These are phyloP conservation scores for Pleurostoma richardsiae DNA, from an alignment of 2,329 filamentous ascomycete species.

Conservation along the genomic window DNA sequence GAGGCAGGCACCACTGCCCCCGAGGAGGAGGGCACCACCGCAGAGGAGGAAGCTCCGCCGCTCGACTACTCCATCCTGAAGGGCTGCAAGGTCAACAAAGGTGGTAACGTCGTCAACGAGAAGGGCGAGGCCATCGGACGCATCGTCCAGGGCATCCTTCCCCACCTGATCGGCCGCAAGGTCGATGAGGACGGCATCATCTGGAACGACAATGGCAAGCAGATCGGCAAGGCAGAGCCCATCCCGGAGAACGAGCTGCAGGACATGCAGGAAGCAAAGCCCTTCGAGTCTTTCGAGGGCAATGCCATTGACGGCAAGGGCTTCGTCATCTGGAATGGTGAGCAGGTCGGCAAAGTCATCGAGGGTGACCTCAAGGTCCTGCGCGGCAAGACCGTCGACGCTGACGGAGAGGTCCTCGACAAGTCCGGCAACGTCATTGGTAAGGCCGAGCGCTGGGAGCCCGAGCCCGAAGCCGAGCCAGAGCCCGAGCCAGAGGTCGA, in stretches of 20 bases:
- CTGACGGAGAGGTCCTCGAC: constrained; percentile 65
- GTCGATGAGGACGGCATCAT: constrained; percentile 64
- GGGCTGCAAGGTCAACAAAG: constrained; percentile 53
- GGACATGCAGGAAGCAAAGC: constrained; percentile 36
- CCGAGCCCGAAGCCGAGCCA: constrained; percentile 27
- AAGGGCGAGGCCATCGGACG: constrained; percentile 53
- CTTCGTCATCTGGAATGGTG: constrained; percentile 43
- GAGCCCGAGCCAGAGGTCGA: constrained; percentile 49
- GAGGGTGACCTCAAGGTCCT: constrained; percentile 61
- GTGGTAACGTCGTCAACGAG: constrained; percentile 51
- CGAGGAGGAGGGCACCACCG: constrained; percentile 15
- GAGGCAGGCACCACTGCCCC: constrained; percentile 10
- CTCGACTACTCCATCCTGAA: constrained; percentile 46
- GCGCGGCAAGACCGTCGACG: constrained; percentile 60
- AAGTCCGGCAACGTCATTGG: constrained; percentile 63
- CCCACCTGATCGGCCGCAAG: constrained; percentile 59
- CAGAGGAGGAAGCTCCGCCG: constrained; percentile 17
- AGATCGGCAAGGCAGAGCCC: constrained; percentile 63
- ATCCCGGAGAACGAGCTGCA: constrained; percentile 52
- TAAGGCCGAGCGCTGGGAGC: constrained; percentile 64
- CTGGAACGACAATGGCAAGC: constrained; percentile 65
- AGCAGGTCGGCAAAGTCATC: constrained; percentile 54
- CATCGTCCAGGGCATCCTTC: constrained; percentile 57
- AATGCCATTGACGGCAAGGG: constrained; percentile 50
- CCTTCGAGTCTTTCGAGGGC: constrained; percentile 55